phyloP scores from a whole-genome alignment of 441 rosid species.

The Raphanus hybrid region DNA sequence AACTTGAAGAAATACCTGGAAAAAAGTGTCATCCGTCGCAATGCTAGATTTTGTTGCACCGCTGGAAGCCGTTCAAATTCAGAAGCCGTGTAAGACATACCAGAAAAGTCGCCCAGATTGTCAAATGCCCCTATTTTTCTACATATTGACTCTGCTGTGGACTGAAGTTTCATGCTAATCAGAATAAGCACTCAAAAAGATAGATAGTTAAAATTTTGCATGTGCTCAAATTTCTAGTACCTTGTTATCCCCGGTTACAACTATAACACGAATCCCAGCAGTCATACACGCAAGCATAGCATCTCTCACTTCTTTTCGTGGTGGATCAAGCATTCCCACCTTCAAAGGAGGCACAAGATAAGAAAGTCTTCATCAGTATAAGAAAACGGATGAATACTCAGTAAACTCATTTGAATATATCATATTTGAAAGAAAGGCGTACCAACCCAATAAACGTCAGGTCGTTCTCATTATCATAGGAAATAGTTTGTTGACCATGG shows the following conservation, averaged over 20 bases:
- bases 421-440: constrained; percentile 65
- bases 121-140: constrained; percentile 97
- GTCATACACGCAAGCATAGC: constrained; percentile 98
- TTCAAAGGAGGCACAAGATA: constrained; percentile 42
- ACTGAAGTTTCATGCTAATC: constrained; percentile 59
- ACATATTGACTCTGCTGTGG: constrained; percentile 97
- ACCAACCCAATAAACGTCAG: constrained; percentile 99
- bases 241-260: constrained; percentile 99
- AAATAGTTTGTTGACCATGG: constrained; percentile 69
- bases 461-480: constrained; percentile 89
- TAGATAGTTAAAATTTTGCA: constrained; percentile 25
- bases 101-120: constrained; percentile 77
- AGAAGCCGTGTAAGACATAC: constrained; percentile 91
- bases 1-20: constrained; percentile 60
- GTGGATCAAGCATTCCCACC: constrained; percentile 99
- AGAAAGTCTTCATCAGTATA: constrained; percentile 13
- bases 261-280: constrained; percentile 99
- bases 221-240: constrained; percentile 47
- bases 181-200: constrained; percentile 39
- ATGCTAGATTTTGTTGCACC: constrained; percentile 79
- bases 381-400: background rate
- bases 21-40: constrained; percentile 91
- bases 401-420: constrained; percentile 20
- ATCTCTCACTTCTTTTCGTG: constrained; percentile 93
- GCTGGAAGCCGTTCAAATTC: constrained; percentile 97